phyloP scores from a whole-genome alignment of 306 rosid species.

The Citrullus colocynthis region DNA sequence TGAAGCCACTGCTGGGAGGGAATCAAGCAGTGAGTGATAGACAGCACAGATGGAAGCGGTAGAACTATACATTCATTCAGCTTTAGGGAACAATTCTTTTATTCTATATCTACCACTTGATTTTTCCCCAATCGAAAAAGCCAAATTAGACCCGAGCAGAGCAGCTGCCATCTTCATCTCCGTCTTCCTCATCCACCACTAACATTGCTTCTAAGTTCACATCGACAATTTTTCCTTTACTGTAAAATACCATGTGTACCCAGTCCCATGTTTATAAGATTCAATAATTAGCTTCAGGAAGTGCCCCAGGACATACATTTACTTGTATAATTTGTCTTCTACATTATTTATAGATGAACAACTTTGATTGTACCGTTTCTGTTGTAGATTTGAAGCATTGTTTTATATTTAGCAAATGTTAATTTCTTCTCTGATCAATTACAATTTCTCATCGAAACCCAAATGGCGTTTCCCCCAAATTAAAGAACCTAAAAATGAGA shows the following conservation, averaged over 20 bases:
- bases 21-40: slow-evolving; percentile 18
- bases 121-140: slow-evolving; percentile 13
- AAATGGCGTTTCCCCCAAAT: background rate
- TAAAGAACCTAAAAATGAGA: too few relatives aligned
- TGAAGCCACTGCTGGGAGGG: slow-evolving; percentile 17
- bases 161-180: background rate
- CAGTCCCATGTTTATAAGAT: slow-evolving; percentile 1
- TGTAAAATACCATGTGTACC: slow-evolving; percentile 8
- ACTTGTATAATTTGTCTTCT: slow-evolving; percentile 4
- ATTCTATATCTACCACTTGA: slow-evolving; percentile 11
- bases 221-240: background rate
- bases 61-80: slow-evolving; percentile 18
- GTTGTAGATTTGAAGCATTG: background rate
- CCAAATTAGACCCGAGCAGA: background rate
- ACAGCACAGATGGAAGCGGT: slow-evolving; percentile 24
- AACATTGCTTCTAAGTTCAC: background rate
- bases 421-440: background rate
- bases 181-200: background rate
- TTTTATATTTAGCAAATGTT: background rate
- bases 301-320: background rate
- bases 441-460: background rate
- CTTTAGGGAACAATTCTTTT: slow-evolving; percentile 18
- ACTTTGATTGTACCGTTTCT: background rate
- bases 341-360: slow-evolving; percentile 8
- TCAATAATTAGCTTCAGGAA: slow-evolving; percentile 1